phyloP scores from a whole-genome alignment of 768 basidiomycete genomes.

The Psilocybe tampanensis region DNA sequence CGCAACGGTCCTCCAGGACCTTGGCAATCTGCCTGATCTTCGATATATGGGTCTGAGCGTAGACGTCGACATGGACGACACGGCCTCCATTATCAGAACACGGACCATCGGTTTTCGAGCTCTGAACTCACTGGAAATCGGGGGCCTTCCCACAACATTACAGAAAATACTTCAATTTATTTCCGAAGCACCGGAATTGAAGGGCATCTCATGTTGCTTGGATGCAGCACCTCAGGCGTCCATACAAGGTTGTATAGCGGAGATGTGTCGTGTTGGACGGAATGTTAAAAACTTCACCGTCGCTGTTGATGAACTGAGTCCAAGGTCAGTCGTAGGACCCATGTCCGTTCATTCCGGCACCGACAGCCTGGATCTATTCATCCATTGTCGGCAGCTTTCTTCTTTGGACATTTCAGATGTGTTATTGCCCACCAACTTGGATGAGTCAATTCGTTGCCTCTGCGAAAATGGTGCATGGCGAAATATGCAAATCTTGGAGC shows the following conservation, averaged over 20 bases:
- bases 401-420: neutral
- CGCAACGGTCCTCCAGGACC: neutral
- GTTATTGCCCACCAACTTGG: conserved; percentile 1
- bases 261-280: too few relatives aligned
- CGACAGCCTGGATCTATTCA: neutral
- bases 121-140: neutral
- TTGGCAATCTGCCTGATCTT: neutral
- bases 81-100: neutral
- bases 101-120: neutral
- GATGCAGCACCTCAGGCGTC: too few relatives aligned
- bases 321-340: neutral
- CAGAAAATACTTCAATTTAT: conserved; percentile 3
- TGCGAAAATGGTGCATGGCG: conserved; percentile 7
- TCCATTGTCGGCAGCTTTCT: neutral
- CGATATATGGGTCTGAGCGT: neutral
- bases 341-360: too few relatives aligned
- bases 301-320: neutral
- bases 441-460: conserved; percentile 3
- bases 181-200: neutral
- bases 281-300: neutral
- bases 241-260: too few relatives aligned
- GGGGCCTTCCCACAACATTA: neutral
- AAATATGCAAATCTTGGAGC: neutral
- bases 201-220: neutral
- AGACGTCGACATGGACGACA: neutral